Percentiles rank a stretch among this genome's conserved stretches.
Evolutionary conservation across 129 eudicot species (phyloP).

Genomic region (Chrysanthemum makinoi): DNA sequence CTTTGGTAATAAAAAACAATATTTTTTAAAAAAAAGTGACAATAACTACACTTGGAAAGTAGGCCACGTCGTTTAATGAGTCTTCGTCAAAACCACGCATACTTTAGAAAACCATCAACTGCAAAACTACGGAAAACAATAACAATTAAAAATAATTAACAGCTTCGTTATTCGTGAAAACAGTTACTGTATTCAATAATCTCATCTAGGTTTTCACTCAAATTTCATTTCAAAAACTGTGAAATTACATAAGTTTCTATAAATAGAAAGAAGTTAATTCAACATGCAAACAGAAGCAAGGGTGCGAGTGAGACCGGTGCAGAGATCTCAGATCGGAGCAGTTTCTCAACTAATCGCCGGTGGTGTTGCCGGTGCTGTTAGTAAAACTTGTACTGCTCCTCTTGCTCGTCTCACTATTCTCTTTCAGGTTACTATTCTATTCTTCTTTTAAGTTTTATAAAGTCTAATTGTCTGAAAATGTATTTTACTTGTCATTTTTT

Average conservation of each 20-base stretch:
- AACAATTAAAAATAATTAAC: background rate
- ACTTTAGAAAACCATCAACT: conserved; percentile 25
- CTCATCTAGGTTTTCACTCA: conserved; percentile 3
- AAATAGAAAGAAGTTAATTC: background rate
- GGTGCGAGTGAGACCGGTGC: conserved; percentile 57
- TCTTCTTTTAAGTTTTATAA: background rate
- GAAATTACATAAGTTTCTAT: conserved; percentile 10
- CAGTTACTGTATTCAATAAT: conserved; percentile 13
- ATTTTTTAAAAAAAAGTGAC: too few relatives aligned
- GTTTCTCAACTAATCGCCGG: conserved; percentile 84
- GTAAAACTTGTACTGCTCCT: conserved; percentile 93
- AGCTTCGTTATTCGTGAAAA: conserved; percentile 14
- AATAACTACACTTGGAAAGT: too few relatives aligned
- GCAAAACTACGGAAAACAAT: background rate
- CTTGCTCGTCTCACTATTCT: conserved; percentile 94
- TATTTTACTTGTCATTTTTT: too few relatives aligned
- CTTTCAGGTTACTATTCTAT: conserved; percentile 59
- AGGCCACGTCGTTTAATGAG: conserved; percentile 24
- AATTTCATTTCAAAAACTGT: background rate
- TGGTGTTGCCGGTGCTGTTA: conserved; percentile 93
- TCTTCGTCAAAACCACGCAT: conserved; percentile 23
- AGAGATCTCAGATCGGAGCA: conserved; percentile 66
- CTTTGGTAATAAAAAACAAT: background rate
- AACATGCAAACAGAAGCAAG: conserved; percentile 86
- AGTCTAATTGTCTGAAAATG: too few relatives aligned